Evolutionary conservation across 129 eudicot species (phyloP), one percentile per base, ranked within the genome.

Genomic region (Oenanthe sinensis): DNA sequence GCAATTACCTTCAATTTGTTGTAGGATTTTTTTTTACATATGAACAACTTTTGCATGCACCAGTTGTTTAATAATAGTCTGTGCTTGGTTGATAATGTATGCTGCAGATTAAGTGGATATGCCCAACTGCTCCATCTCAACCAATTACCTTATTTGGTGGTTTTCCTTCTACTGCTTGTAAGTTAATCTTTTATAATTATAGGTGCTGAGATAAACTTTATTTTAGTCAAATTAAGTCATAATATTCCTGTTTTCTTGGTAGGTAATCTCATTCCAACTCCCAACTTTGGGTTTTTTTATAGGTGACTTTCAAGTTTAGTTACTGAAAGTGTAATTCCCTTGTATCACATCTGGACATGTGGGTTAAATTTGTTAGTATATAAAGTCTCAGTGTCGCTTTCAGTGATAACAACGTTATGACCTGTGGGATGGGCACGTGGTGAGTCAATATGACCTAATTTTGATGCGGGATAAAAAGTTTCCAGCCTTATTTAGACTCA

Each of bases 81-180:
- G 24, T 77, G 33, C 33, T 77, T 55, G 8, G 47, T 71, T 67
- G 8, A 77, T 40, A 22, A 77, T 86, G 67, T 78, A 45, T 77
- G 63, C 33, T 86, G 86, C 84, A 91, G 98, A 89, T 91, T 75
- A 93, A 91, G 78, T 91, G 98, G 98, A 93, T 93, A 78, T 91
- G 97, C 83, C 97, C 97, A 20, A 89, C 97, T 74, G 96, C 98
- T 84, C 98, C 96, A 60, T 75, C 96, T 75, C 97, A 80, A 80
- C 96, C 98, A 58, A 71, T 93, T 82, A 87, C 93, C 82, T 78
- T 89, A 60, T 93, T 93, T 82, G 96, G 97, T 36, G 97, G 98
- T 80, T 91, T 89, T 83, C 91, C 98, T 45, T 88, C 98, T 9
- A 87, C 88, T 85, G 98, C 97, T 78, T 93, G 97, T 93, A 90